These are phyloP conservation scores for Aegilops tauschii DNA, from an alignment of 176 grass and related monocot species.

Conservation along the genomic window DNA sequence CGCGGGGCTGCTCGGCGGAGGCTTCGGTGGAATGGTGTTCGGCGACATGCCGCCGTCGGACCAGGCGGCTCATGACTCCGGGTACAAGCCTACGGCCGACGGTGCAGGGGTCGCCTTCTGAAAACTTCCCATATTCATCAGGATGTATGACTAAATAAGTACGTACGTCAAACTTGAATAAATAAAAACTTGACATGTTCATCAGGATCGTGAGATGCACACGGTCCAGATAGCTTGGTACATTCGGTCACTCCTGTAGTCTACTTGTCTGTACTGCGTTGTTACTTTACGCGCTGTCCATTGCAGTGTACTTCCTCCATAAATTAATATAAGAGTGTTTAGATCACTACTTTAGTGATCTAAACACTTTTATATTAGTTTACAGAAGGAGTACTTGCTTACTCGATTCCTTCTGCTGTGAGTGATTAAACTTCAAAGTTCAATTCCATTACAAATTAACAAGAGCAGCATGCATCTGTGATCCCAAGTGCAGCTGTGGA, in stretches of 20 bases:
- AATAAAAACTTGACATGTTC: neutral
- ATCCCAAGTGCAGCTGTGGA: too few relatives aligned
- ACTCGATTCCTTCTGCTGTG: too few relatives aligned
- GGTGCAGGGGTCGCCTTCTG: neutral
- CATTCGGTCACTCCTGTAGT: too few relatives aligned
- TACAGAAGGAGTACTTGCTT: too few relatives aligned
- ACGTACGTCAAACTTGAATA: neutral
- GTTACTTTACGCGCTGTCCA: neutral
- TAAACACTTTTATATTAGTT: too few relatives aligned
- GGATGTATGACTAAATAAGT: neutral
- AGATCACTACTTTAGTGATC: too few relatives aligned
- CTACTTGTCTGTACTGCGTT: neutral
- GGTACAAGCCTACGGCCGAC: neutral
- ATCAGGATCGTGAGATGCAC: too few relatives aligned
- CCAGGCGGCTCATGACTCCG: conserved; percentile 15
- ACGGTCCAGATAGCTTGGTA: too few relatives aligned
- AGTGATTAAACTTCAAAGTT: too few relatives aligned
- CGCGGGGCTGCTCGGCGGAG: conserved; percentile 12
- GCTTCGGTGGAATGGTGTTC: conserved; percentile 21
- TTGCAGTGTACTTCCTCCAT: neutral
- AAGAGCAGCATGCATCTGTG: too few relatives aligned
- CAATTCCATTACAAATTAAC: too few relatives aligned
- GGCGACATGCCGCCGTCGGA: conserved; percentile 40
- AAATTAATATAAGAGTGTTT: too few relatives aligned
- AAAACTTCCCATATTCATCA: neutral